Percentiles rank a stretch among this genome's conserved stretches.
phyloP scores from a whole-genome alignment of 169 alveolate species.

The Cryptosporidium baileyi region DNA sequence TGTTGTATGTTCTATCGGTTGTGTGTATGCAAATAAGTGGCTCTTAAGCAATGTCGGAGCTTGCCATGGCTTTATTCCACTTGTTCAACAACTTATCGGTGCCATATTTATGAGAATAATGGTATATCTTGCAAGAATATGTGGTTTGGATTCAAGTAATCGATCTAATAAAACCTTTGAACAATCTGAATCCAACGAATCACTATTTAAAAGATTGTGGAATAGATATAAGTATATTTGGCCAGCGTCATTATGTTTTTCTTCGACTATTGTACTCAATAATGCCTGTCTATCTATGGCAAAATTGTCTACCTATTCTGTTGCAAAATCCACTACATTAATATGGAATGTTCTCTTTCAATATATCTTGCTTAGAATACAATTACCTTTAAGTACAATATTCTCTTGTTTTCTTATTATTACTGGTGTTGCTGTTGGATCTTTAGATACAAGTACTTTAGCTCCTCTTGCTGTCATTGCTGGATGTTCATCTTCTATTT shows the following conservation, averaged over 20 bases:
- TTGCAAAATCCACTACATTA: conserved; percentile 58
- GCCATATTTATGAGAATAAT: conserved; percentile 8
- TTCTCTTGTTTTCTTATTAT: conserved; percentile 34
- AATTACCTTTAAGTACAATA: conserved; percentile 33
- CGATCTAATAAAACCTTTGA: neutral
- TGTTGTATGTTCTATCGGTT: conserved; percentile 50
- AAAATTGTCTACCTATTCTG: conserved; percentile 59
- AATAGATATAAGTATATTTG: conserved; percentile 34
- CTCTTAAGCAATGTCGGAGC: conserved; percentile 24
- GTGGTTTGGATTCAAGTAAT: neutral
- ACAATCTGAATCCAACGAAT: neutral
- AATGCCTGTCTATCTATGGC: conserved; percentile 58
- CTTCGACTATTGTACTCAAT: conserved; percentile 26
- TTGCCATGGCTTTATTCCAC: conserved; percentile 61
- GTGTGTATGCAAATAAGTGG: conserved; percentile 66
- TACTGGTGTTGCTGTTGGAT: conserved; percentile 55
- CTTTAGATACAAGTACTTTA: conserved; percentile 44
- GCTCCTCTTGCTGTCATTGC: conserved; percentile 62
- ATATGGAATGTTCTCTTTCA: conserved; percentile 66
- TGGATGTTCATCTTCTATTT: conserved; percentile 53
- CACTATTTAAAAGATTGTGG: conserved; percentile 6
- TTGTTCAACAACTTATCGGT: conserved; percentile 55
- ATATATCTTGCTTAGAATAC: conserved; percentile 16
- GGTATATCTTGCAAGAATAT: neutral
- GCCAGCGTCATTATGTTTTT: conserved; percentile 61